phyloP scores from a whole-genome alignment of 116 monocot genomes.

The Iris pallida region DNA sequence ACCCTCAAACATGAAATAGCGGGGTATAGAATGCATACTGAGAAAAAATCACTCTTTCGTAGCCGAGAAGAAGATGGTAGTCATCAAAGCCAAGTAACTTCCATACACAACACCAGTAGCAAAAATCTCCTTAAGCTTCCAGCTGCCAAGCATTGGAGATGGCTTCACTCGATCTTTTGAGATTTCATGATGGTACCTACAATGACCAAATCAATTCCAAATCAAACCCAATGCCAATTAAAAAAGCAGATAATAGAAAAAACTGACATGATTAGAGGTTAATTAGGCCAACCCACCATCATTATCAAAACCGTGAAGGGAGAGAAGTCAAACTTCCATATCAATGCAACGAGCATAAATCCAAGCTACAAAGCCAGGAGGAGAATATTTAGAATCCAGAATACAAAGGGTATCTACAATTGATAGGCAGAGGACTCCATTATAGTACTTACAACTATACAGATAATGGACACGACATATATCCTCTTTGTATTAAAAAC shows the following conservation, averaged over 20 bases:
- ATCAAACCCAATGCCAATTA: too few relatives aligned
- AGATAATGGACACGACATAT: too few relatives aligned
- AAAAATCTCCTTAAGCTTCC: conserved; percentile 67
- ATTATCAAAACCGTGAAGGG: conserved; percentile 80
- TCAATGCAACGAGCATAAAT: conserved; percentile 69
- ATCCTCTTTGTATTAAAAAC: too few relatives aligned
- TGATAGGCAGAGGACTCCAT: too few relatives aligned
- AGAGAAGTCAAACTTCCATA: conserved; percentile 79
- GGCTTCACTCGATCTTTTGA: conserved; percentile 67
- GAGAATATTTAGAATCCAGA: neutral
- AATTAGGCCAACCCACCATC: conserved; percentile 35
- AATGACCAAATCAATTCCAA: neutral
- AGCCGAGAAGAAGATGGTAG: conserved; percentile 63
- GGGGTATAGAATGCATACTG: conserved; percentile 11
- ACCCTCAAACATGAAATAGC: neutral
- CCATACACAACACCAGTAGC: conserved; percentile 58
- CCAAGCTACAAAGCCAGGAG: conserved; percentile 47
- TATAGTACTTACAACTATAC: too few relatives aligned
- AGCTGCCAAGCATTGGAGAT: conserved; percentile 59
- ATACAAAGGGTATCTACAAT: neutral
- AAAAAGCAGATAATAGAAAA: too few relatives aligned
- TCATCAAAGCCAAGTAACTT: conserved; percentile 54
- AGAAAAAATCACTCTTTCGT: conserved; percentile 38
- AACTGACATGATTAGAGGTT: too few relatives aligned
- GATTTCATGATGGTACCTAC: conserved; percentile 68